Percentiles rank a stretch among this genome's conserved stretches.
Evolutionary conservation across 2,329 filamentous ascomycete genomes (phyloP).

Genomic region (Aspergillus nomiae): DNA sequence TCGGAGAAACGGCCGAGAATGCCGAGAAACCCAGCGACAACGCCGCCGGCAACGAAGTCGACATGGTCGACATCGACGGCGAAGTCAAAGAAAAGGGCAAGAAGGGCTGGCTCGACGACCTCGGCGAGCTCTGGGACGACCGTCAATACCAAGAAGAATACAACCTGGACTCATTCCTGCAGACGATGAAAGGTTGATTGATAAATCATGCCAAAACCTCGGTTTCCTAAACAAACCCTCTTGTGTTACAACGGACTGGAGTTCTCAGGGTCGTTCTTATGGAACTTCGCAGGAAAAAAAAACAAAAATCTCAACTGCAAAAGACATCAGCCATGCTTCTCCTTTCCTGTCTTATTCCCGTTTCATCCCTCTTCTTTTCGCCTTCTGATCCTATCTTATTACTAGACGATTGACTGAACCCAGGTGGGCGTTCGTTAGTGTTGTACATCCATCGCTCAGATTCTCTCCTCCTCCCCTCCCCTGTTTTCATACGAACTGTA

Average conservation of each 20-base stretch:
- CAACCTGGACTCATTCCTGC: constrained; percentile 91
- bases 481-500: neutral
- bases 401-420: neutral
- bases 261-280: neutral
- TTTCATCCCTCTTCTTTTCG: neutral
- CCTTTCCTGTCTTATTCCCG: neutral
- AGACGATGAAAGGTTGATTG: constrained; percentile 73
- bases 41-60: constrained; percentile 57
- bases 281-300: neutral
- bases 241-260: neutral
- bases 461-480: neutral
- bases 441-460: constrained; percentile 1
- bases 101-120: constrained; percentile 92
- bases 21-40: constrained; percentile 62
- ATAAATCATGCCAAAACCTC: neutral
- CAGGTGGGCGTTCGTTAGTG: neutral
- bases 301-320: neutral
- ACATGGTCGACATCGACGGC: constrained; percentile 92
- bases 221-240: neutral
- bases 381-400: neutral
- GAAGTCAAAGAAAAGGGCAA: constrained; percentile 93
- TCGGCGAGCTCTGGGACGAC: constrained; percentile 97
- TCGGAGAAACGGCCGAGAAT: constrained; percentile 67
- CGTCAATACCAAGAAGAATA: constrained; percentile 98
- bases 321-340: neutral